Base-by-base conservation (phyloP, 192 early-diverging fungal genomes). In the Rhizoclosmatium globosum region DNA sequence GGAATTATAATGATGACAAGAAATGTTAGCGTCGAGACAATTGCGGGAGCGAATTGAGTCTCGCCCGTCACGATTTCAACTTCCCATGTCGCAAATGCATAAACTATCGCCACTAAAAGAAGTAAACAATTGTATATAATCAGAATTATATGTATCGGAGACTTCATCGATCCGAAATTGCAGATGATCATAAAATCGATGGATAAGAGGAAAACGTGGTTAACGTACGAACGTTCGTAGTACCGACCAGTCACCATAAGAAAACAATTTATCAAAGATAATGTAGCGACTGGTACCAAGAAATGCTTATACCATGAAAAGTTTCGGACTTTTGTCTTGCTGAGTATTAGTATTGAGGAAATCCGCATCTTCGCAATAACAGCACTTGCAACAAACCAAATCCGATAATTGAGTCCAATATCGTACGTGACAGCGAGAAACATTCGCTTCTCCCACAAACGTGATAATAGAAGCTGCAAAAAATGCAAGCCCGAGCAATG, bases 11-110 rank as follows among this genome's bases (percentile, higher is more conserved):
- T 38, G n/a, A 71, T 48, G 15, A 6, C 21, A 23, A 56, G 7
- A 39, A 71, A 21, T 7, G 50, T 48, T 17, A 39, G 53, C 6
- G 69, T 38, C 13, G 69, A n/a, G 7, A 71, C 69, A 31, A 71
- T 56, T 11, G 53, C 48, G 4, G 21, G 15, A 7, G 69, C 17
- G 44, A 71, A 71, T 7, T 45, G 17, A 38, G 21, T 56, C 53
- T 71, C 69, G 15, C 44, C 44, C n/a, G 21, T 71, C 1, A 71
- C 3, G 2, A 21, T 9, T 42, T 71, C 69, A 13, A 44, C 69
- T 1, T 56, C 69, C 38, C 50, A 21, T 23, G 23, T 39, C 2
- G 2, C 23, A 38, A 71, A n/a, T 2, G 69, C 41, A 2, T 13
- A 56, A 7, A 56, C n/a, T 31, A 71, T 71, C 15, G 69, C 46